Evolutionary conservation across 2,329 filamentous ascomycete species (phyloP).

Genomic region (Aspergillus aculeatinus): DNA sequence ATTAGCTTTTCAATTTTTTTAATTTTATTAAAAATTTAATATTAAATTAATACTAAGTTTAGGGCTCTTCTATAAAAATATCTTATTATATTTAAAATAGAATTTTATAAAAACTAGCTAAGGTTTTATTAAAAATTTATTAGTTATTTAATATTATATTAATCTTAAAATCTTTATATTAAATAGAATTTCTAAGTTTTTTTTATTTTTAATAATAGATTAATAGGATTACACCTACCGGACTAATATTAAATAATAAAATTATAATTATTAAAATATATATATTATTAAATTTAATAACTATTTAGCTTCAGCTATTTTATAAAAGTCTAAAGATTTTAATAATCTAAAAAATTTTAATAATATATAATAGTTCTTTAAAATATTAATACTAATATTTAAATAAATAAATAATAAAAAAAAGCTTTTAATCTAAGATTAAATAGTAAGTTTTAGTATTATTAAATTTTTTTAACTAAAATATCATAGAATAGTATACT

Average conservation of each 20-base stretch:
- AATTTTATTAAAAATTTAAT: neutral
- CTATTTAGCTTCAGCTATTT: neutral
- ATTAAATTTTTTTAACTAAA: too few relatives aligned
- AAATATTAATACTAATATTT: too few relatives aligned
- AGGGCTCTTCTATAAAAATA: neutral
- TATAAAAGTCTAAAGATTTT: too few relatives aligned
- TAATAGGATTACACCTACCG: neutral
- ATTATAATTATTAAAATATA: neutral
- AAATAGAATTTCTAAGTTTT: neutral
- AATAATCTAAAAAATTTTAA: too few relatives aligned
- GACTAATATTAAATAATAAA: neutral
- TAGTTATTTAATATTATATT: neutral
- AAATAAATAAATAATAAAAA: neutral
- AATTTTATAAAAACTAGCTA: too few relatives aligned
- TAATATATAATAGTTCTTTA: too few relatives aligned
- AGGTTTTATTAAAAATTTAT: neutral
- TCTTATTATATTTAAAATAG: neutral
- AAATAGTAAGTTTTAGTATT: too few relatives aligned
- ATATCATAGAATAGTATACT: too few relatives aligned
- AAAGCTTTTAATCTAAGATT: too few relatives aligned
- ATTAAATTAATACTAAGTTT: neutral
- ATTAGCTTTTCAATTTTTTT: neutral
- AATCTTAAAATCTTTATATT: neutral
- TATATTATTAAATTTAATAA: neutral
- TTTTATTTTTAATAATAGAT: neutral